These are phyloP conservation scores for Bipolaris zeicola DNA, from an alignment of 2,329 filamentous ascomycete species.

Conservation along the genomic window DNA sequence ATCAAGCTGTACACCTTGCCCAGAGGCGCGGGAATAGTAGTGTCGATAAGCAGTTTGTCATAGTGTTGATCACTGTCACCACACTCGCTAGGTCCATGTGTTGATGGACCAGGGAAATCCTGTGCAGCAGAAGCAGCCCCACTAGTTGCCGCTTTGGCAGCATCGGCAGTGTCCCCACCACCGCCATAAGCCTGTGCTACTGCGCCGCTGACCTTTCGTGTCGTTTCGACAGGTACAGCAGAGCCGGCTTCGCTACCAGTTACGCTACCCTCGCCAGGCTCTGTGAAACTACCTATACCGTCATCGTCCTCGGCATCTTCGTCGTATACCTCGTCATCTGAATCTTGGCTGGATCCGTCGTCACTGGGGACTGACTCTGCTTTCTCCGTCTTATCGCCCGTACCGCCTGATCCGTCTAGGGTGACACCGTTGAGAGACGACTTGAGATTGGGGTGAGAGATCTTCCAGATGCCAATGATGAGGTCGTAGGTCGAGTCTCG, in stretches of 20 bases:
- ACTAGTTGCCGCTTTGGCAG: slow-evolving; percentile 50
- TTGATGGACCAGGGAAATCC: slow-evolving; percentile 84
- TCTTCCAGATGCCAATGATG: slow-evolving; percentile 97
- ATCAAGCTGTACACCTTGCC: slow-evolving; percentile 89
- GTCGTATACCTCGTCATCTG: slow-evolving; percentile 78
- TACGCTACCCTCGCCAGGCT: slow-evolving; percentile 60
- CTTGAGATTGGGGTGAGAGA: slow-evolving; percentile 88
- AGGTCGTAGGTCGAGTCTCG: slow-evolving; percentile 96
- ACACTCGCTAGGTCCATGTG: slow-evolving; percentile 85
- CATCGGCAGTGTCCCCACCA: slow-evolving; percentile 34
- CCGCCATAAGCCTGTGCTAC: slow-evolving; percentile 49
- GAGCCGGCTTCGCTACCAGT: slow-evolving; percentile 58
- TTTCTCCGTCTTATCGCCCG: slow-evolving; percentile 90
- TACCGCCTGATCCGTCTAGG: slow-evolving; percentile 70
- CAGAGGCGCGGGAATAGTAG: slow-evolving; percentile 81
- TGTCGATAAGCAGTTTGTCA: slow-evolving; percentile 83
- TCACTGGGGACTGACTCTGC: slow-evolving; percentile 64
- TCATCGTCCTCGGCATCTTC: slow-evolving; percentile 80
- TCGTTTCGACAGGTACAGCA: slow-evolving; percentile 59
- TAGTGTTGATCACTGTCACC: slow-evolving; percentile 79
- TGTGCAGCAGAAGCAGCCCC: slow-evolving; percentile 51
- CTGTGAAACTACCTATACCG: slow-evolving; percentile 66
- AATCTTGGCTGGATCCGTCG: slow-evolving; percentile 62
- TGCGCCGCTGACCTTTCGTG: slow-evolving; percentile 72
- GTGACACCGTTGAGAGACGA: slow-evolving; percentile 89